phyloP scores from a whole-genome alignment of 345 rosid genomes.

The Aurinia saxatilis region DNA sequence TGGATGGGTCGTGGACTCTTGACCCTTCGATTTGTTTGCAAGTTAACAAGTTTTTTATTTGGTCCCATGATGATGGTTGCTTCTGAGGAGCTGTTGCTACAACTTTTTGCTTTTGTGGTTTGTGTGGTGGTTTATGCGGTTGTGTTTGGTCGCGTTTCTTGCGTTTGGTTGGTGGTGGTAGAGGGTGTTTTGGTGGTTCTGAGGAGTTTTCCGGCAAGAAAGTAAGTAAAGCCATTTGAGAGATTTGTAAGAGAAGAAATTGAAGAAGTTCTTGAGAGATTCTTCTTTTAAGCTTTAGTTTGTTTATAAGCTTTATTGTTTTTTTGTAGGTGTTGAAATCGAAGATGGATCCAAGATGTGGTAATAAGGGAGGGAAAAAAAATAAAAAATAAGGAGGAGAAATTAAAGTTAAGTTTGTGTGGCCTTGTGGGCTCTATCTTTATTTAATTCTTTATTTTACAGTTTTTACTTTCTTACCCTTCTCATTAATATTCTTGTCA shows the following conservation, averaged over 20 bases:
- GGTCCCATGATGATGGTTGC: constrained; percentile 91
- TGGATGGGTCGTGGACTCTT: constrained; percentile 70
- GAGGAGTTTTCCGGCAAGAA: constrained; percentile 22
- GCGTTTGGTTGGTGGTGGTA: constrained; percentile 24
- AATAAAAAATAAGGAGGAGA: too few species aligned
- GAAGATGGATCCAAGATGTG: constrained; percentile 30
- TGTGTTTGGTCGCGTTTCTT: constrained; percentile 25
- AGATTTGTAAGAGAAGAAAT: not conserved
- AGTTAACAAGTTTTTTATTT: constrained; percentile 80
- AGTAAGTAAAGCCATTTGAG: constrained; percentile 31
- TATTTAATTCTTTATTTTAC: constrained; percentile 12
- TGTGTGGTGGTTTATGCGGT: constrained; percentile 14
- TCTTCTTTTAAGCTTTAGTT: constrained; percentile 1
- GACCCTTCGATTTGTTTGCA: constrained; percentile 85
- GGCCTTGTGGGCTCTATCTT: constrained; percentile 27
- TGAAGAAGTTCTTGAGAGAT: constrained; percentile 27
- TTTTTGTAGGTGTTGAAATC: constrained; percentile 23
- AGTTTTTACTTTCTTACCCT: constrained; percentile 18
- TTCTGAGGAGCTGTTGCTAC: constrained; percentile 32
- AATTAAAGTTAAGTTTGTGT: too few species aligned
- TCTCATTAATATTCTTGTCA: not conserved
- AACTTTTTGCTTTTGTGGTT: constrained; percentile 22
- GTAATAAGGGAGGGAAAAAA: constrained; percentile 24
- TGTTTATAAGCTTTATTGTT: constrained; percentile 5
- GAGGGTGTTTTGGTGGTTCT: constrained; percentile 20